Conservation (phyloP, 2,329 filamentous ascomycete species). For the Myriosclerotinia scirpicola region DNA sequence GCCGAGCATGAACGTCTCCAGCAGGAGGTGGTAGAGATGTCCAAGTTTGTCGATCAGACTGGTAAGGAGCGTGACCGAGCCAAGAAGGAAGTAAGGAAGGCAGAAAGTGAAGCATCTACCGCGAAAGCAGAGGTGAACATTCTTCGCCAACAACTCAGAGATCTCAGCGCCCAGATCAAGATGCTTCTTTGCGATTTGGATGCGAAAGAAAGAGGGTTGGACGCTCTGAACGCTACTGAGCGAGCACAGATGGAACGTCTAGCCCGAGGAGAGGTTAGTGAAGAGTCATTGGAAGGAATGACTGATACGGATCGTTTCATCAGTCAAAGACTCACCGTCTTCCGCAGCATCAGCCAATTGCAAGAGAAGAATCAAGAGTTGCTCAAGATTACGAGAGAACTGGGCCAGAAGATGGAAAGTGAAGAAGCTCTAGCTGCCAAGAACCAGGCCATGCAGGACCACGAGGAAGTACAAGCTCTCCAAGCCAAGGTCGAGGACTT, state of each 20-base stretch:
- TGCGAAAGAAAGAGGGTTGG: conserved; percentile 75
- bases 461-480: conserved; percentile 71
- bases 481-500: conserved; percentile 73
- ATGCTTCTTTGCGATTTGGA: conserved; percentile 86
- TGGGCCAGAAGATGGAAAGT: conserved; percentile 88
- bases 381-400: conserved; percentile 75
- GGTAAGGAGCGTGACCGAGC: conserved; percentile 78
- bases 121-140: conserved; percentile 71
- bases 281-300: conserved; percentile 69
- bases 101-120: conserved; percentile 67
- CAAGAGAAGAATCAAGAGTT: conserved; percentile 87
- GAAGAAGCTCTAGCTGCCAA: conserved; percentile 74
- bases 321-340: conserved; percentile 83
- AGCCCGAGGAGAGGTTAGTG: conserved; percentile 71
- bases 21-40: conserved; percentile 80
- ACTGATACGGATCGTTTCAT: conserved; percentile 88
- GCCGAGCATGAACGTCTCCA: conserved; percentile 79
- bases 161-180: conserved; percentile 87
- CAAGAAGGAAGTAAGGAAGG: conserved; percentile 75
- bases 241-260: conserved; percentile 74
- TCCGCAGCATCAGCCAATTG: conserved; percentile 80
- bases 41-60: conserved; percentile 77
- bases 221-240: conserved; percentile 70
- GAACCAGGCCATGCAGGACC: conserved; percentile 61
- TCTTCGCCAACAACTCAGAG: conserved; percentile 80